Conservation (phyloP, 164 flowering plant species). For the Pachysandra terminalis region DNA sequence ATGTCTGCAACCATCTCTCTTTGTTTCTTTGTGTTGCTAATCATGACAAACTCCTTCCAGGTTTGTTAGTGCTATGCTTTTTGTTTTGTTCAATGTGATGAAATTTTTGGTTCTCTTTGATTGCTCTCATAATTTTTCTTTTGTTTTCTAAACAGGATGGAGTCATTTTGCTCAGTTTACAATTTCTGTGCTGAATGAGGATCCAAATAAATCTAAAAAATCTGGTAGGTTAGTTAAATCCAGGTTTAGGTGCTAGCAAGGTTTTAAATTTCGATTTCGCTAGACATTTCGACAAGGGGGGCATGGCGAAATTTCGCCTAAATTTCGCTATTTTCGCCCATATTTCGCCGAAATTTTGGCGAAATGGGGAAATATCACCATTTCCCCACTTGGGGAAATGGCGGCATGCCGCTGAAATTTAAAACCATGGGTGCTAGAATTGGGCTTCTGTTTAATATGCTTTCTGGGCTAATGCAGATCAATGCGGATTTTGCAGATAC, state of each 20-base stretch:
- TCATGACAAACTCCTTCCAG: too few relatives aligned
- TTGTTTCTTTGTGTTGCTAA: too few relatives aligned
- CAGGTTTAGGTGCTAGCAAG: too few relatives aligned
- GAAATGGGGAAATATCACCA: too few relatives aligned
- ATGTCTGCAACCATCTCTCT: too few relatives aligned
- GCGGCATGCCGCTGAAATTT: too few relatives aligned
- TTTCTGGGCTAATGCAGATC: constrained; percentile 5
- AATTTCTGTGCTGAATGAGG: constrained; percentile 92
- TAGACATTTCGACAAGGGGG: too few relatives aligned
- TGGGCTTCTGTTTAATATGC: not conserved
- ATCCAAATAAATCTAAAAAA: constrained; percentile 91
- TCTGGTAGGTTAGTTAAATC: constrained; percentile 56
- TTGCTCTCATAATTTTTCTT: not conserved
- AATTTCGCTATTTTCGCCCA: too few relatives aligned
- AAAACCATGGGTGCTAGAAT: not conserved
- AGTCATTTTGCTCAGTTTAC: constrained; percentile 99
- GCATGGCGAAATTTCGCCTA: too few relatives aligned
- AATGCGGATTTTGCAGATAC: constrained; percentile 53
- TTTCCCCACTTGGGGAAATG: too few relatives aligned
- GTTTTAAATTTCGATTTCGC: too few relatives aligned
- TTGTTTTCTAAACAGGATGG: constrained; percentile 58
- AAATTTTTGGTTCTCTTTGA: not conserved
- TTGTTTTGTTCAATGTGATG: not conserved
- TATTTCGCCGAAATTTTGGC: too few relatives aligned
- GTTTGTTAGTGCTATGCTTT: constrained; percentile 31